Conservation (phyloP, 768 basidiomycete genomes). For the Mycena rebaudengoi region DNA sequence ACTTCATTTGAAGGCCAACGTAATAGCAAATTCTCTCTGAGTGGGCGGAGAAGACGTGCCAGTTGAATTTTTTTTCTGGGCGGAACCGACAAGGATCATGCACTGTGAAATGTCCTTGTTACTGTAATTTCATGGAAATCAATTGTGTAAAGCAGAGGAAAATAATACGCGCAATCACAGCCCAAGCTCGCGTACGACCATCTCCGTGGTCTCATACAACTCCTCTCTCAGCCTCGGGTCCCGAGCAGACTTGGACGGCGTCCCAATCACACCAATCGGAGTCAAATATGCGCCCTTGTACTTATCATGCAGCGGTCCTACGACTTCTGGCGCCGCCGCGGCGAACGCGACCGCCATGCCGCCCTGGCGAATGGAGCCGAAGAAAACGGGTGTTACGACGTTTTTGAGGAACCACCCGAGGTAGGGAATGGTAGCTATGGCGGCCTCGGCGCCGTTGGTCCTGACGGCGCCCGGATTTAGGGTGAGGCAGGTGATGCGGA, state of each 20-base stretch:
- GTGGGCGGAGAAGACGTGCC: no score
- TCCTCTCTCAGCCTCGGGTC: conserved; percentile 37
- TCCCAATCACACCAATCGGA: conserved; percentile 30
- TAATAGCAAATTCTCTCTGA: no score
- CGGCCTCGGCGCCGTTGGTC: conserved; percentile 24
- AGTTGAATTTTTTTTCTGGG: no score
- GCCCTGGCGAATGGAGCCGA: conserved; percentile 29
- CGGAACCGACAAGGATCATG: no score
- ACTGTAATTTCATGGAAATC: no score
- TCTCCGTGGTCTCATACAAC: conserved; percentile 37
- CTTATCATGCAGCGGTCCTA: conserved; percentile 25
- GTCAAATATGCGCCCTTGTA: conserved; percentile 43
- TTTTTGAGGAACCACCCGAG: conserved; percentile 30
- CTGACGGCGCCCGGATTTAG: conserved; percentile 41
- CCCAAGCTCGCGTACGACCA: background rate
- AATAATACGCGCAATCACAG: no score
- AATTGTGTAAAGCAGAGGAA: no score
- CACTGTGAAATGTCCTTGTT: no score
- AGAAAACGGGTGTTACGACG: conserved; percentile 28
- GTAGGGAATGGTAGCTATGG: background rate
- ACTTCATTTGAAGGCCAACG: no score
- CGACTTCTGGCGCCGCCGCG: conserved; percentile 36
- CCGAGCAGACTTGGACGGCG: conserved; percentile 17
- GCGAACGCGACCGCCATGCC: conserved; percentile 38
- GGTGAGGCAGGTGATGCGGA: conserved; percentile 36